phyloP scores from a whole-genome alignment of 73 alveolate species.

The Paramecium sonneborni region DNA sequence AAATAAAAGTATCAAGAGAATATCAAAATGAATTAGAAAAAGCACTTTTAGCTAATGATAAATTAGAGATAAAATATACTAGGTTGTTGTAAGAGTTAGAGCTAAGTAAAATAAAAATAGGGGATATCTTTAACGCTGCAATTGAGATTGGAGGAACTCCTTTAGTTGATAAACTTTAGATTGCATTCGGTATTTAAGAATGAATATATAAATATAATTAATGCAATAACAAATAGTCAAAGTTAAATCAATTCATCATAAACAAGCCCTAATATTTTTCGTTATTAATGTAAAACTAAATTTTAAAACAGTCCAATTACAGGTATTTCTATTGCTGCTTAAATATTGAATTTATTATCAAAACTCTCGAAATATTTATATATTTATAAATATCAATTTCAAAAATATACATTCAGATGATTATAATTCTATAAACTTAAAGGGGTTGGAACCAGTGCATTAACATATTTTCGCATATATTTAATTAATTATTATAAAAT shows the following conservation, averaged over 20 bases:
- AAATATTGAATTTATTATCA: too few relatives aligned
- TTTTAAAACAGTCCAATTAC: neutral
- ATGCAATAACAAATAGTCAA: neutral
- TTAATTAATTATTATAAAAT: neutral
- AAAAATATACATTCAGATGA: too few relatives aligned
- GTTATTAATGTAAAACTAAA: neutral
- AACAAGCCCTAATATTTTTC: neutral
- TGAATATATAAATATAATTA: constrained; percentile 4
- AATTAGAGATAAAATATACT: neutral
- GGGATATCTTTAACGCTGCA: constrained; percentile 4
- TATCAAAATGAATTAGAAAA: neutral
- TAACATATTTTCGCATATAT: neutral
- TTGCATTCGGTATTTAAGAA: neutral
- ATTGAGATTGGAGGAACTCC: neutral
- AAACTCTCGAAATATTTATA: too few relatives aligned
- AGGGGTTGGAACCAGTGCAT: too few relatives aligned
- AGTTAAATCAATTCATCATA: neutral
- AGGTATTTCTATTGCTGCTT: neutral
- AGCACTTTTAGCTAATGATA: neutral
- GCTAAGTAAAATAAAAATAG: neutral
- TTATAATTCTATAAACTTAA: too few relatives aligned
- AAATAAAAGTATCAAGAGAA: neutral
- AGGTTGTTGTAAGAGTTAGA: neutral
- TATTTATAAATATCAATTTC: too few relatives aligned
- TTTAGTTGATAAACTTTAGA: neutral